phyloP scores from a whole-genome alignment of 2,329 filamentous ascomycete species.

The Stagonosporopsis rhizophila region DNA sequence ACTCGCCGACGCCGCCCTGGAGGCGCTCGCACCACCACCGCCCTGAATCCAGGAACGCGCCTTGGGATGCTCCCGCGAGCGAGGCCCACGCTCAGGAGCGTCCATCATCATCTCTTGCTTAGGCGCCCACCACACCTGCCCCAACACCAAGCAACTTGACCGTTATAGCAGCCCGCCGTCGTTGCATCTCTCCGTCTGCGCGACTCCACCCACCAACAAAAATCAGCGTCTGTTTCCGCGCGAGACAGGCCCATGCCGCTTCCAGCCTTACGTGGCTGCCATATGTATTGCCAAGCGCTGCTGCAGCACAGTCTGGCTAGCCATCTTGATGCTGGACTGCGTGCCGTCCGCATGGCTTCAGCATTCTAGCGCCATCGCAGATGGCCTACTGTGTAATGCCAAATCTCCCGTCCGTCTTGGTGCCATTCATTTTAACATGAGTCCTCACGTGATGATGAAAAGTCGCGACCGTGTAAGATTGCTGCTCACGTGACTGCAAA shows the following conservation, averaged over 20 bases:
- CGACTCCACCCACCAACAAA: conserved; percentile 1
- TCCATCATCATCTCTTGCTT: conserved; percentile 1
- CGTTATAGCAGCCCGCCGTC: not conserved
- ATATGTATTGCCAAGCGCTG: conserved; percentile 14
- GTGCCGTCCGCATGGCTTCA: conserved; percentile 1
- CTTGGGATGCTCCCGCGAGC: conserved; percentile 3
- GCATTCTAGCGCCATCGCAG: not conserved
- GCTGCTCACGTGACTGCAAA: too few relatives aligned
- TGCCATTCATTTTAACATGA: too few relatives aligned
- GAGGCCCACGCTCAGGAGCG: not conserved
- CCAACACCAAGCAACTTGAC: too few relatives aligned
- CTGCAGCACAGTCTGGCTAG: conserved; percentile 6
- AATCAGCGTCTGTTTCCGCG: conserved; percentile 2
- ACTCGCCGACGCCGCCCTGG: too few relatives aligned
- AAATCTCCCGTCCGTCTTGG: conserved; percentile 5
- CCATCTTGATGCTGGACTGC: conserved; percentile 2
- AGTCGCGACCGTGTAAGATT: not conserved
- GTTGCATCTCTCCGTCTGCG: conserved; percentile 8
- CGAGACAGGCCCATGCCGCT: conserved; percentile 10
- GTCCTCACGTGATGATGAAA: conserved; percentile 6
- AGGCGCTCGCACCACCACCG: not conserved
- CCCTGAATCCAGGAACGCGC: not conserved
- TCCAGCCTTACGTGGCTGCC: conserved; percentile 14
- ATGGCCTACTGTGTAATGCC: conserved; percentile 2
- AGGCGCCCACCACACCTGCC: too few relatives aligned